Conservation (phyloP, 116 monocot species). For the Iris pallida region DNA sequence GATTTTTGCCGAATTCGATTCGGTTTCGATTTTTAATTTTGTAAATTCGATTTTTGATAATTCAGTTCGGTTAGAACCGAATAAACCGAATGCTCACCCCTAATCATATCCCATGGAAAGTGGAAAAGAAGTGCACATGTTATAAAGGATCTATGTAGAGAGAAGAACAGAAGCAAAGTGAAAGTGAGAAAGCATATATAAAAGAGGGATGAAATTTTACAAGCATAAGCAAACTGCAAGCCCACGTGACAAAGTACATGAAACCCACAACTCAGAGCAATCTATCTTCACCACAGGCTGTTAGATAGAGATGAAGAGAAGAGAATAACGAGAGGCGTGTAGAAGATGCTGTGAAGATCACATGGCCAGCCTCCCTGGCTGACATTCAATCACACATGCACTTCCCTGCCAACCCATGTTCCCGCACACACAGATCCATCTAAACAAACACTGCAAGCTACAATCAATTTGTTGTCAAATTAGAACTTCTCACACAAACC, state of each 20-base stretch:
- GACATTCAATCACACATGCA: too few species aligned
- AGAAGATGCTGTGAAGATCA: background rate
- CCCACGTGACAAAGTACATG: constrained; percentile 8
- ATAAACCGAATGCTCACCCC: too few species aligned
- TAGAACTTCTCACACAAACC: background rate
- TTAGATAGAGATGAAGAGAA: background rate
- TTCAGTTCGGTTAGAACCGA: too few species aligned
- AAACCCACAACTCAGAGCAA: constrained; percentile 2
- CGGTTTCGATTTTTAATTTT: too few species aligned
- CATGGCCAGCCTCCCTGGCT: constrained; percentile 5
- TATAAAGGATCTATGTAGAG: too few species aligned
- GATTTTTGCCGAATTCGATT: too few species aligned
- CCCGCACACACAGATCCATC: background rate
- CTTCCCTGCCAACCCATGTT: constrained; percentile 12
- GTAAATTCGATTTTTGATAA: too few species aligned
- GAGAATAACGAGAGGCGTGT: background rate
- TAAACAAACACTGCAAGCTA: background rate
- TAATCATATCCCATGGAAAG: too few species aligned
- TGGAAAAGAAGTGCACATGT: too few species aligned
- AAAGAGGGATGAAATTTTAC: too few species aligned
- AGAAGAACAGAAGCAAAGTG: too few species aligned
- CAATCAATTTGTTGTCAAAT: background rate
- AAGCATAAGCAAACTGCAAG: constrained; percentile 4
- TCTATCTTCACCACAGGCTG: background rate
- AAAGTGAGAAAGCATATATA: too few species aligned